Evolutionary conservation across 352 stramenopile genomes (phyloP), one percentile per base, ranked within the genome.

Genomic region (Vaucheria bursata): DNA sequence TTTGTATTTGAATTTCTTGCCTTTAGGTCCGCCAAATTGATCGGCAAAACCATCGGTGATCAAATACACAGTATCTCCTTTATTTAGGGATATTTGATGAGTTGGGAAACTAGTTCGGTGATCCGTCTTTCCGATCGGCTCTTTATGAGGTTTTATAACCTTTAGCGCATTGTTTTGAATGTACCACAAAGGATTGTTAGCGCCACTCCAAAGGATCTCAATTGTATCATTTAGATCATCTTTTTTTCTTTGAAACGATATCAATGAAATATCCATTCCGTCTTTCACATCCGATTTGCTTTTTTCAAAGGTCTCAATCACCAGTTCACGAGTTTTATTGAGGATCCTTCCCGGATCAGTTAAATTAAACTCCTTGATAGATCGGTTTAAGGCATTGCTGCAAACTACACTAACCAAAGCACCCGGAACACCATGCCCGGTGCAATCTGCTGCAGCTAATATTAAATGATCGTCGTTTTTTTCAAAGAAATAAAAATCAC

Each of bases 401-500:
- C 45, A 59, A 18, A 59, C 45, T 18, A 59, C 45, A 59, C 45
- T 59, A 18, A 59, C 45, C 25, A 59, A 59, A 18, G n/a, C n/a
- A n/a, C n/a, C n/a, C n/a, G n/a, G n/a, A n/a, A n/a, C n/a, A n/a
- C n/a, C n/a, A n/a, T n/a, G 45, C 45, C 45, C 45, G 45, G 45
- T 59, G 45, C 45, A 59, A 59, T 59, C 45, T 59, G 45, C 45
- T 18, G 45, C 45, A 25, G 45, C 45, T 18, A 18, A 59, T 18
- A 59, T 18, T 25, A 59, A 18, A 59, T 59, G 45, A 18, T 18
- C 25, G 25, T 59, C 45, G 18, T 18, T 59, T 59, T 18, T 59
- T 59, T 59, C 45, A 59, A 59, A 59, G 25, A 59, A 59, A 59
- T 59, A 59, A 59, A 59, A 59, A 59, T 59, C 45, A 25, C 45